Evolutionary conservation across 768 basidiomycete genomes (phyloP), one percentile per base, ranked within the genome.

Genomic region (Lactarius deliciosus): DNA sequence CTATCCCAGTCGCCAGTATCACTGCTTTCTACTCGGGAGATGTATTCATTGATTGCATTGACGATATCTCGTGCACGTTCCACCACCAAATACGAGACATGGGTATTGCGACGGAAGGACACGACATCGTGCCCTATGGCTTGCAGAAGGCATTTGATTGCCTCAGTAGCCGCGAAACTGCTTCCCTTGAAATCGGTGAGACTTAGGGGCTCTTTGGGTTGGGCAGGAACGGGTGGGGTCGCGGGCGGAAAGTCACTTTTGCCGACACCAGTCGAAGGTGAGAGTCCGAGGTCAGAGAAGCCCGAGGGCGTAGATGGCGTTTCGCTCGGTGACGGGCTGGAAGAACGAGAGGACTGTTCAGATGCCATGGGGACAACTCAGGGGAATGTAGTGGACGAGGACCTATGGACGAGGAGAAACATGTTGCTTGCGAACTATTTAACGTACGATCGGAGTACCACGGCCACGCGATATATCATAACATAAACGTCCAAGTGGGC

Each of bases 81-180:
- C 30, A 68, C 63, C 30, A 70, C 53, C 60, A 72, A 43, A 56
- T 69, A 72, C 20, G 68, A 69, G 53, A 66, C 55, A 7, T 69
- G 70, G 0, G 71, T 67, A 61, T 72, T 72, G 16, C 71, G 70
- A 22, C 56, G 64, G 47, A 69, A 66, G 5, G 65, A 41, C 28
- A 59, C 57, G 30, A 69, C 68, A 56, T 72, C 64, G 4, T 41
- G 65, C 3, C 68, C 71, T 2, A 69, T 47, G 16, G 54, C 60
- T 38, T 69, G 63, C 18, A 72, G 28, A 30, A 72, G 64, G 36
- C 45, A 61, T 34, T 68, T 71, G 70, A 60, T 55, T n/a, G 56
- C 56, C 50, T 70, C 70, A 5, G 69, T 71, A 28, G 69, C 70
- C 2, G 64, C 40, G 30, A 15, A 66, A 8, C 40, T 13, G 8